A percentile compares a stretch with the other conserved stretches of the same genome.
These are phyloP conservation scores for Trichaptum fuscoviolaceum DNA, from an alignment of 768 basidiomycete genomes.

Conservation along the genomic window DNA sequence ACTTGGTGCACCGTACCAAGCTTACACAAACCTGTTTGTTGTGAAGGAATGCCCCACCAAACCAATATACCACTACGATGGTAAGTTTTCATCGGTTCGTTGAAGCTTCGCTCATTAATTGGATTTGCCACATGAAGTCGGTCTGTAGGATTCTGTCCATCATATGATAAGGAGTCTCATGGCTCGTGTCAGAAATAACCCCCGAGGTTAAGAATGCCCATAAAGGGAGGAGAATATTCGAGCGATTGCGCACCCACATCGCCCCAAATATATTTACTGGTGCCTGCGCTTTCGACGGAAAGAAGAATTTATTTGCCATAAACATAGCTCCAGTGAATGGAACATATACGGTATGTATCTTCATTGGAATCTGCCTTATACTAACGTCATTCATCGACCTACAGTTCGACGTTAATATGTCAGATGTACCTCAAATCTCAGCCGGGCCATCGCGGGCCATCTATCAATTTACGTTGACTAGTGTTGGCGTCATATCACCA, in stretches of 20 bases:
- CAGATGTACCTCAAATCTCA: neutral
- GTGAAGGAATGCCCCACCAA: neutral
- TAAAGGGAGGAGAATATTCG: neutral
- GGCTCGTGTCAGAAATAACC: neutral
- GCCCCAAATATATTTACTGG: neutral
- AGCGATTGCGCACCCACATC: neutral
- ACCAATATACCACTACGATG: neutral
- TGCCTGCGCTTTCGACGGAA: constrained; percentile 1
- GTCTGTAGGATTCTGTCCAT: neutral
- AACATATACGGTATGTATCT: neutral
- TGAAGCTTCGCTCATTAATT: neutral
- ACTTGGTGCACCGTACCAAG: neutral
- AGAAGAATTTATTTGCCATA: constrained; percentile 12
- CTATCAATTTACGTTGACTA: neutral
- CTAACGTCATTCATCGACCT: neutral
- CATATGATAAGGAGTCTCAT: neutral
- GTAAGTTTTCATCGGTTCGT: neutral
- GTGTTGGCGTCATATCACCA: neutral
- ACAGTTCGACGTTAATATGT: neutral
- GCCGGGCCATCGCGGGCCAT: neutral
- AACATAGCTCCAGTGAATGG: neutral
- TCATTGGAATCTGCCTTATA: neutral
- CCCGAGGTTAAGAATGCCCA: neutral
- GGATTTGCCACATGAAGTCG: neutral
- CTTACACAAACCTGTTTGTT: neutral